Conservation (phyloP, 306 rosid species). For the Datisca glomerata region DNA sequence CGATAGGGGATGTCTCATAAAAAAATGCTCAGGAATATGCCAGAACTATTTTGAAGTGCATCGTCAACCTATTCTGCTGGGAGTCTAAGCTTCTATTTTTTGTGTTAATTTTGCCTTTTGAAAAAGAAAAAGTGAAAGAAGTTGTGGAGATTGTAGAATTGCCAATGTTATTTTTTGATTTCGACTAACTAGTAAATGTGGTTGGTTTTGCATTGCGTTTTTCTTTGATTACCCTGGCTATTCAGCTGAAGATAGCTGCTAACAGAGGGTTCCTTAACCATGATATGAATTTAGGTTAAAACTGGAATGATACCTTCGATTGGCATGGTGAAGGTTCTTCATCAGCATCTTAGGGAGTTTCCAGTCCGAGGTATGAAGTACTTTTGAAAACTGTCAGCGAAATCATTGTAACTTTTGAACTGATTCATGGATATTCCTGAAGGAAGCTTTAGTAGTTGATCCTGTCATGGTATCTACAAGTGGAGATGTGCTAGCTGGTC, state of each 20-base stretch:
- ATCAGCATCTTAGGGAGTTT: conserved; percentile 45
- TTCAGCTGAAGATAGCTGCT: background rate
- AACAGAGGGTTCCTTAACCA: background rate
- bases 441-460: conserved; percentile 93
- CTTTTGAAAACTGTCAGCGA: conserved; percentile 2
- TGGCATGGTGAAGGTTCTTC: conserved; percentile 45
- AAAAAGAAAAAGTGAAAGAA: too few relatives aligned
- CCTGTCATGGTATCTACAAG: conserved; percentile 96
- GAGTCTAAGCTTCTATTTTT: too few relatives aligned
- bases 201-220: background rate
- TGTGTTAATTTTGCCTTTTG: too few relatives aligned
- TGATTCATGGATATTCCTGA: conserved; percentile 26
- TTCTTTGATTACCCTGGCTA: background rate
- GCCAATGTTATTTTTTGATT: too few relatives aligned
- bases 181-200: too few relatives aligned
- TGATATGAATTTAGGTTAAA: conserved; percentile 55
- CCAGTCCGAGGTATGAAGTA: conserved; percentile 63
- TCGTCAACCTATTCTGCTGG: too few relatives aligned
- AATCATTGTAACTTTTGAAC: conserved; percentile 14
- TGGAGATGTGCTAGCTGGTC: conserved; percentile 69
- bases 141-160: too few relatives aligned
- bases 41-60: too few relatives aligned
- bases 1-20: too few relatives aligned
- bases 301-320: conserved; percentile 85
- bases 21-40: too few relatives aligned